Evolutionary conservation across 2,329 filamentous ascomycete species (phyloP), one percentile per base, ranked within the genome.

Genomic region (Fusarium irregulare): DNA sequence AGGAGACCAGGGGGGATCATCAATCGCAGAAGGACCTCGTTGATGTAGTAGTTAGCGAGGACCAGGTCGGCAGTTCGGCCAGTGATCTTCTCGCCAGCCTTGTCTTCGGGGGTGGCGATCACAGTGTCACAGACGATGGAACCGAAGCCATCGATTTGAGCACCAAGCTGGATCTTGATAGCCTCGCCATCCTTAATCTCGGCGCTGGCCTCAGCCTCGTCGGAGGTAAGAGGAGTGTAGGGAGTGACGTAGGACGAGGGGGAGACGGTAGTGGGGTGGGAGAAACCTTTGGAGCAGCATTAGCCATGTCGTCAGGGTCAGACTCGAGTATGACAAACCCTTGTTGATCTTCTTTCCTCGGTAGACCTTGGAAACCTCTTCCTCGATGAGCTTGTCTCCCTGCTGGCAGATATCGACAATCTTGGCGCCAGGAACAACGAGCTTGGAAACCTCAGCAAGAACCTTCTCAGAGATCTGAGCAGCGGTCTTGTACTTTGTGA

Each of bases 401-500:
- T 94, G 91, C 86, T 97, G 91, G 86, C 96, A 99, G 82, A 99
- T 89, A 76, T 93, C 91, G 76, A 98, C 88, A 77, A 98, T 93
- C 87, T 97, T 98, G 82, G 91, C 92, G 76, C 93, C 95, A 70
- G 95, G 92, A 66, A 92, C 87, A 80, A 93, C 89, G 70, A 91
- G 85, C 80, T 88, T 85, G 64, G 87, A 85, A 73, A 99, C 95
- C 75, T 92, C 91, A 76, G 94, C 93, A 75, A 99, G 89, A 75
- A 97, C 95, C 86, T 95, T 97, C 82, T 98, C 93, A 54, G 95
- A 96, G 83, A 99, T 98, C 80, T 92, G 88, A 70, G 93, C 95
- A 61, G 96, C 96, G 73, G 92, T 94, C 91, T 97, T 98, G 89
- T 98, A 98, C 88, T 98, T 99, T 84, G 96, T 98, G 77, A 99